Evolutionary conservation across 148 eudicot species (phyloP).

Genomic region (Chenopodium berlandieri): DNA sequence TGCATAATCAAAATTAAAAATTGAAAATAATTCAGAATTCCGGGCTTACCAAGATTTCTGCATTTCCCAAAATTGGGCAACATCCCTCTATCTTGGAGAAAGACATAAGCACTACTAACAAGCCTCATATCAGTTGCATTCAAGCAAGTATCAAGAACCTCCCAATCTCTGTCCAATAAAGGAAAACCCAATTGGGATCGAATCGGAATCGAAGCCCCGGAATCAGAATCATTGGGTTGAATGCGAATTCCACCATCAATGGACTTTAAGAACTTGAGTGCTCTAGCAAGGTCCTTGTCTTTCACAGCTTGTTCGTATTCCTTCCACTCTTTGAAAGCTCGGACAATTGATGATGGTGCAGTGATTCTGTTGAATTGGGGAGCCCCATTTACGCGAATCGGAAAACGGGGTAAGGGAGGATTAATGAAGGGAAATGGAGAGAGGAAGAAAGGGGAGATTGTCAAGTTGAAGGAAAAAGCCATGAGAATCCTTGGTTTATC

Average conservation of each 20-base stretch:
- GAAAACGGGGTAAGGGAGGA: not conserved
- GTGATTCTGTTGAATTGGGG: not conserved
- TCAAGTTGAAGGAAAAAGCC: conserved; percentile 8
- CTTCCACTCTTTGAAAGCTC: conserved; percentile 68
- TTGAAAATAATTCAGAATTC: no score
- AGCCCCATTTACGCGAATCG: not conserved
- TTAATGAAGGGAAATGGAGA: not conserved
- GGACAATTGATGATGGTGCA: conserved; percentile 8
- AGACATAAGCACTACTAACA: conserved; percentile 68
- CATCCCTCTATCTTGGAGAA: conserved; percentile 63
- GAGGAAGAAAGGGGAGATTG: not conserved
- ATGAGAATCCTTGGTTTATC: not conserved
- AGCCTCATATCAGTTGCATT: conserved; percentile 91
- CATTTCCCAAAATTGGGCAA: conserved; percentile 78
- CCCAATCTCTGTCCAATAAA: conserved; percentile 72
- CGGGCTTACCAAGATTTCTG: conserved; percentile 60
- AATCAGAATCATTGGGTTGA: conserved; percentile 19
- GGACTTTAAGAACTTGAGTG: conserved; percentile 59
- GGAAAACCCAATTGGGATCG: conserved; percentile 29
- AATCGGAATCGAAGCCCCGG: conserved; percentile 13
- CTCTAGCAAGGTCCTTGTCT: conserved; percentile 76
- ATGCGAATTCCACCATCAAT: conserved; percentile 22
- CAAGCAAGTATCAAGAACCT: conserved; percentile 86
- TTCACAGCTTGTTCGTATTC: conserved; percentile 88
- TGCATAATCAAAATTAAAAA: no score